Conservation (phyloP, 2,329 filamentous ascomycete genomes). For the Aureobasidium sp. region DNA sequence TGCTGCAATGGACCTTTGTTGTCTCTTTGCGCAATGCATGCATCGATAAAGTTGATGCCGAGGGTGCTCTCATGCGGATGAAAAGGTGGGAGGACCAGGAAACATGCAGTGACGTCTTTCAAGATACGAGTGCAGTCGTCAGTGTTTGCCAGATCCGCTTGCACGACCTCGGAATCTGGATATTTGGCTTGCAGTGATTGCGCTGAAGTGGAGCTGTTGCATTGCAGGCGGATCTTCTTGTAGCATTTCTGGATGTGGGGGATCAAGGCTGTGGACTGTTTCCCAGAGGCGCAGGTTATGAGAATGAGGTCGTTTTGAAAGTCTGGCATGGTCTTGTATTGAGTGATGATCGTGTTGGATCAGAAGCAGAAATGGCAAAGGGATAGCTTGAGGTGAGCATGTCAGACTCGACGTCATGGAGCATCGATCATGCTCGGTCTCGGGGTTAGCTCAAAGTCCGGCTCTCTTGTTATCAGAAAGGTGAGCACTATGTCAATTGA, state of each 20-base stretch:
- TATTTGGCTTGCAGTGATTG: slow-evolving; percentile 26
- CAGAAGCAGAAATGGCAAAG: no score
- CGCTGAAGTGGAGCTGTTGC: slow-evolving; percentile 25
- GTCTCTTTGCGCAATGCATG: slow-evolving; percentile 23
- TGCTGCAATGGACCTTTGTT: slow-evolving; percentile 26
- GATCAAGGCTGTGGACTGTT: slow-evolving; percentile 31
- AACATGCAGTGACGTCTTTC: slow-evolving; percentile 26
- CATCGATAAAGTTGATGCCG: slow-evolving; percentile 33
- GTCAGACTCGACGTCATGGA: background rate
- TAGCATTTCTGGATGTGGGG: slow-evolving; percentile 29
- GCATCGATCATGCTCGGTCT: background rate
- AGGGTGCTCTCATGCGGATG: slow-evolving; percentile 30
- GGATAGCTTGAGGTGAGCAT: background rate
- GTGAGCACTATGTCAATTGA: background rate
- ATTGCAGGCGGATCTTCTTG: slow-evolving; percentile 30
- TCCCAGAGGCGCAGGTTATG: slow-evolving; percentile 34
- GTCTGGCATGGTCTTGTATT: slow-evolving; percentile 16
- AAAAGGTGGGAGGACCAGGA: slow-evolving; percentile 31
- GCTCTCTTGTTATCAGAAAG: background rate
- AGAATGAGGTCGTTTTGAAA: slow-evolving; percentile 29
- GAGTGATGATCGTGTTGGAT: background rate
- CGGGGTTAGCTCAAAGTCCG: background rate
- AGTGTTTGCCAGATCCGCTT: slow-evolving; percentile 25
- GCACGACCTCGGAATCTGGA: slow-evolving; percentile 29
- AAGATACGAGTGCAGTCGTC: slow-evolving; percentile 24